Conservation (phyloP, 1,139 yeast species). For the Candida albicans region DNA sequence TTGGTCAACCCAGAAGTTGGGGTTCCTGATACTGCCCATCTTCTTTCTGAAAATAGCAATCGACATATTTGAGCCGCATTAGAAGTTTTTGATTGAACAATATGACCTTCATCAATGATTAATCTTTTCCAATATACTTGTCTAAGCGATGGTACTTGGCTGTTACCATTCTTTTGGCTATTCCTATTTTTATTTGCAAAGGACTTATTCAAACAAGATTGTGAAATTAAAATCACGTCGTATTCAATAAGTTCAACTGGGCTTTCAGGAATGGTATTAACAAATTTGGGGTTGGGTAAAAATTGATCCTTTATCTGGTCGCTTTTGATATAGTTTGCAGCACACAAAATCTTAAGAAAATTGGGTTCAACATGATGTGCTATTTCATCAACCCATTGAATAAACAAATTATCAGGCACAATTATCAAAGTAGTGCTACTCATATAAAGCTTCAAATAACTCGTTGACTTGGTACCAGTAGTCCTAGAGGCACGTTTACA, state of each 20-base stretch:
- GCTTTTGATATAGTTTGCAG: slow-evolving; percentile 34
- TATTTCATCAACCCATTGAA: slow-evolving; percentile 65
- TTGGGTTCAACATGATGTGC: slow-evolving; percentile 49
- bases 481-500: no score
- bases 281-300: background rate
- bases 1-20: slow-evolving; percentile 71
- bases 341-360: slow-evolving; percentile 34
- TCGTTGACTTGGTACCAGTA: background rate
- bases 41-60: slow-evolving; percentile 53
- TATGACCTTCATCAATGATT: slow-evolving; percentile 75
- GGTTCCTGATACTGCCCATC: slow-evolving; percentile 77
- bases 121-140: slow-evolving; percentile 64
- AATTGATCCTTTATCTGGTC: slow-evolving; percentile 2
- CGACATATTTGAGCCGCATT: slow-evolving; percentile 51
- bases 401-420: slow-evolving; percentile 65
- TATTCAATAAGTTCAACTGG: slow-evolving; percentile 37
- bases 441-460: slow-evolving; percentile 31
- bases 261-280: slow-evolving; percentile 25
- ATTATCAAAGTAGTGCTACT: slow-evolving; percentile 59
- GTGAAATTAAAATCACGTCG: slow-evolving; percentile 56
- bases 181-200: slow-evolving; percentile 16
- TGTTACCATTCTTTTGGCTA: slow-evolving; percentile 5
- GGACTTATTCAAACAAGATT: slow-evolving; percentile 44
- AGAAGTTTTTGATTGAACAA: slow-evolving; percentile 53
- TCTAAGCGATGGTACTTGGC: slow-evolving; percentile 25